These are phyloP conservation scores for Ensete glaucum DNA, from an alignment of 176 grass and related monocot species.

Conservation along the genomic window DNA sequence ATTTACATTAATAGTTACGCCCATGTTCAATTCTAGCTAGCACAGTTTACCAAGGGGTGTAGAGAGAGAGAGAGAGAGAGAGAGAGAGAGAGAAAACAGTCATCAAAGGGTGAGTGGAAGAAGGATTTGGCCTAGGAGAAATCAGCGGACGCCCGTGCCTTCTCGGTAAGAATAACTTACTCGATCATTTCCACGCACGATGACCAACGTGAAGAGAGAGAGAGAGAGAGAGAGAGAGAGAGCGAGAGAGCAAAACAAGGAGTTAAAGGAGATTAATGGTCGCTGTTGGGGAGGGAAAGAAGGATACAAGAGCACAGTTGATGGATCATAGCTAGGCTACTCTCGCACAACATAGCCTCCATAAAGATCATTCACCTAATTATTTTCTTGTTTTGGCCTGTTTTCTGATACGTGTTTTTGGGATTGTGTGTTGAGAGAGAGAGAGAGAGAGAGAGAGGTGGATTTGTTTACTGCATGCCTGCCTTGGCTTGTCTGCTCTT, in stretches of 20 bases:
- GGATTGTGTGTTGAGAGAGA: neutral
- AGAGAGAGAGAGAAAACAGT: neutral
- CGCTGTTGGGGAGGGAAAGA: too few relatives aligned
- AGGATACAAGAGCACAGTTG: neutral
- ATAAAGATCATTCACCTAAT: neutral
- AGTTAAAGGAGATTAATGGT: too few relatives aligned
- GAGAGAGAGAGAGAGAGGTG: neutral
- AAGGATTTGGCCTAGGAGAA: slow-evolving; percentile 48
- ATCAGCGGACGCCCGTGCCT: slow-evolving; percentile 69
- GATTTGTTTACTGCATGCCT: neutral
- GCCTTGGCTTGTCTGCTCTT: slow-evolving; percentile 9
- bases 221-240: slow-evolving; percentile 1
- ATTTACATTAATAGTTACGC: too few relatives aligned
- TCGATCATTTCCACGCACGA: neutral
- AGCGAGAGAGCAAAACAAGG: too few relatives aligned
- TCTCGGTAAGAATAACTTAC: slow-evolving; percentile 40
- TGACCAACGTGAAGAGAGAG: neutral
- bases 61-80: neutral
- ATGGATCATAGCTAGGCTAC: too few relatives aligned
- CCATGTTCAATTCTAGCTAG: too few relatives aligned
- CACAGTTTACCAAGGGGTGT: neutral
- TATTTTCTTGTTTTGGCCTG: neutral
- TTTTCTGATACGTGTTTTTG: neutral
- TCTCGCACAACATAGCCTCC: too few relatives aligned
- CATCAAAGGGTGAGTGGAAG: neutral